Conservation (phyloP, 2,329 filamentous ascomycete genomes). For the Zopfia rhizophila region DNA sequence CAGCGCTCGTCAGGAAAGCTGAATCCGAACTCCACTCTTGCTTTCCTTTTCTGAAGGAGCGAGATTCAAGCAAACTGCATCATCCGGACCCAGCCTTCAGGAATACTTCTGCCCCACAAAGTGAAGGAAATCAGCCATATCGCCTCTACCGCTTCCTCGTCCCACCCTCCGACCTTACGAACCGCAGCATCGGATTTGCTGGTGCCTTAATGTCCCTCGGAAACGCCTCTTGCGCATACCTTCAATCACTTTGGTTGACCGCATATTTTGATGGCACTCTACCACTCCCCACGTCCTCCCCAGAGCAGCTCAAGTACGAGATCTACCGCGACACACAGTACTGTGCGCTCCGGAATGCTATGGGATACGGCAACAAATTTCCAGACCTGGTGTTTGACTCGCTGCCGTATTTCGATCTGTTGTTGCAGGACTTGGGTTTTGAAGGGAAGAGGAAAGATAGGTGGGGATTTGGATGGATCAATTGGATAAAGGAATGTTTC, state of each 20-base stretch:
- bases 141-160: conserved; percentile 58
- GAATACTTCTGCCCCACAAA: conserved; percentile 11
- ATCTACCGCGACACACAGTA: conserved; percentile 73
- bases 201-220: conserved; percentile 51
- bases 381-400: conserved; percentile 82
- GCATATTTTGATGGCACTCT: conserved; percentile 71
- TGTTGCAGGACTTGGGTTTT: conserved; percentile 74
- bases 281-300: conserved; percentile 19
- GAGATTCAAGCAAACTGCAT: conserved; percentile 27
- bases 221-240: conserved; percentile 50
- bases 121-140: conserved; percentile 33
- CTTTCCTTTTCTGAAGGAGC: conserved; percentile 30
- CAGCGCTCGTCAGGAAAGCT: conserved; percentile 44
- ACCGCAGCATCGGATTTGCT: conserved; percentile 51
- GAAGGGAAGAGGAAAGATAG: conserved; percentile 39
- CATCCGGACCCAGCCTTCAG: conserved; percentile 33
- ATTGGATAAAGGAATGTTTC: conserved; percentile 64
- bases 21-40: conserved; percentile 22
- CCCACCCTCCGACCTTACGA: conserved; percentile 40
- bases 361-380: conserved; percentile 69
- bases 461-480: conserved; percentile 23
- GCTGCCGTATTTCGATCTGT: conserved; percentile 76
- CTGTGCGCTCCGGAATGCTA: conserved; percentile 74
- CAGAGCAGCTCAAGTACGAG: conserved; percentile 32
- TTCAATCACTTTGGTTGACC: conserved; percentile 60